Base-by-base conservation (phyloP, 371 early-diverging fungal genomes). In the Mortierella sp. region DNA sequence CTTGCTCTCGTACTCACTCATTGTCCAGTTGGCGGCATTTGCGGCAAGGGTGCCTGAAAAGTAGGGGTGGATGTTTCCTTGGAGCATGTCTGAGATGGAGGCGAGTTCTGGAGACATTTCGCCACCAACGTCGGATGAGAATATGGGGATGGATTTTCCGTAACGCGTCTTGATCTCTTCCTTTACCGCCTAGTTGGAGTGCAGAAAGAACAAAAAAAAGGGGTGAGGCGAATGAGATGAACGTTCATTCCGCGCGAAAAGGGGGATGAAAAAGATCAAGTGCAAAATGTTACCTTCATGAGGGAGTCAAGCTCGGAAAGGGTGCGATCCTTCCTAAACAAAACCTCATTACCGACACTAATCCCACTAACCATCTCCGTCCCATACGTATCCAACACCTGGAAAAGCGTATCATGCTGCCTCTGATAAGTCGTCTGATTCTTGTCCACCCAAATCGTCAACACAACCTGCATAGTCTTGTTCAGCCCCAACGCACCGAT, bases 61-160 rank as follows among this genome's bases (percentile, higher is more conserved):
- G 82, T 84, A 93, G 5, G 93, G 93, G 76, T 93, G 91, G 56
- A 93, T 83, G 72, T 92, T 92, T 56, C 88, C 89, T 29, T 77
- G 80, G 14, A 90, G 80, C 44, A 90, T 78, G 58, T 92, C 92
- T 46, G 75, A 73, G 27, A 88, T 90, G 70, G 75, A 83, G 4
- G 90, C 80, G 46, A 92, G 48, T 2, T 84, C 79, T 29, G 65
- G 27, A 70, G 88, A 74, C 75, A 89, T 85, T 29, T 88, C 87
- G 58, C 79, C 70, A 41, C 82, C 87, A n/a, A 88, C 71, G 70
- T 88, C 89, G 1, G 89, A 84, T 10, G 89, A 79, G 38, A 84
- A 82, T 43, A 88, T 78, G 3, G 83, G 86, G 24, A 84, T 81
- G 43, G 63, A 29, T 21, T 63, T 70, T 24, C 68, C 56, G 54